Conservation (phyloP, 2,329 filamentous ascomycete species). For the Fusarium scirpi region DNA sequence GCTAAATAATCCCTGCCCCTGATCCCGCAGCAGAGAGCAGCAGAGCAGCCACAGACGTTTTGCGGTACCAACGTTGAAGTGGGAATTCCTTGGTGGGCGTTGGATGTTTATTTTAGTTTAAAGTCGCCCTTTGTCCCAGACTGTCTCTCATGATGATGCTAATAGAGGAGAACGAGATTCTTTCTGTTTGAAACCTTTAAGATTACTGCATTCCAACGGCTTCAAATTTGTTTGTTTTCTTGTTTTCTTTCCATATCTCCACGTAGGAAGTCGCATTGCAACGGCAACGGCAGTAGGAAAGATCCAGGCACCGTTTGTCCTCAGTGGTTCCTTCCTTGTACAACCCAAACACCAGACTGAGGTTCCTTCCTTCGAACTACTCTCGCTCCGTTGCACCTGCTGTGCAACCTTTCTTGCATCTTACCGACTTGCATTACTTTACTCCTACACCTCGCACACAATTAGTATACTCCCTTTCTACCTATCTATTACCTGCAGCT, state of each 20-base stretch:
- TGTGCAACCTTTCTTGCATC: slow-evolving; percentile 26
- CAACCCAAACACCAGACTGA: slow-evolving; percentile 29
- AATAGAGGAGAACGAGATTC: slow-evolving; percentile 16
- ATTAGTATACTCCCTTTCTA: slow-evolving; percentile 18
- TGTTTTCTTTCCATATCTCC: slow-evolving; percentile 10
- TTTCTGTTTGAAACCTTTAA: slow-evolving; percentile 4
- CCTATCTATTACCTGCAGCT: slow-evolving; percentile 26
- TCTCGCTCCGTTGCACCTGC: slow-evolving; percentile 41
- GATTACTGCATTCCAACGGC: slow-evolving; percentile 18
- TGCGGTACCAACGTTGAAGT: slow-evolving; percentile 40
- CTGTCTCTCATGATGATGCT: slow-evolving; percentile 16
- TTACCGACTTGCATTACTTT: slow-evolving; percentile 15
- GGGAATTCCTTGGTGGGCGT: slow-evolving; percentile 39
- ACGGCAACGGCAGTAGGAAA: slow-evolving; percentile 8
- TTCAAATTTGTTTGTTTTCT: not conserved
- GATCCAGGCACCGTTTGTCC: slow-evolving; percentile 14
- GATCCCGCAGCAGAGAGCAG: slow-evolving; percentile 30
- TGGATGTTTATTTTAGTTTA: slow-evolving; percentile 30
- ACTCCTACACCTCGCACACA: slow-evolving; percentile 37
- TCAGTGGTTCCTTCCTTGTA: slow-evolving; percentile 38
- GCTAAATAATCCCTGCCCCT: slow-evolving; percentile 37
- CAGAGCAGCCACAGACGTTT: slow-evolving; percentile 39
- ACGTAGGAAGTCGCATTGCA: slow-evolving; percentile 4
- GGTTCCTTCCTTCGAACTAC: slow-evolving; percentile 21
- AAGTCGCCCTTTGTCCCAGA: slow-evolving; percentile 44